phyloP scores from a whole-genome alignment of 306 rosid species.

The Vicia faba region DNA sequence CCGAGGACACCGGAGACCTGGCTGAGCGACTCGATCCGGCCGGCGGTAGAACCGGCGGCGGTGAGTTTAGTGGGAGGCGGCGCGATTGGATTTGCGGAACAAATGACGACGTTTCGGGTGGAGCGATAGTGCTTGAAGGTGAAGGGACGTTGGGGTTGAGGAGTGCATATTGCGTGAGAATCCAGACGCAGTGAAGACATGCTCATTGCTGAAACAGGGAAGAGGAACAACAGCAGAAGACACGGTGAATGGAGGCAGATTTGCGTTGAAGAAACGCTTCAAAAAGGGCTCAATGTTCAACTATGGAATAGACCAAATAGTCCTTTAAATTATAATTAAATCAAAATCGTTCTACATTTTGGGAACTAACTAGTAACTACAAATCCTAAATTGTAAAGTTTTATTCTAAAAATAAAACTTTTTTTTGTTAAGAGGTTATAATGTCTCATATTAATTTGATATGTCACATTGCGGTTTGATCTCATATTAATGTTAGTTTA shows the following conservation, averaged over 20 bases:
- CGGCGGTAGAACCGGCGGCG: slow-evolving; percentile 49
- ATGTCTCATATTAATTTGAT: no score
- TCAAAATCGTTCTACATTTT: no score
- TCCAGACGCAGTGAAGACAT: slow-evolving; percentile 59
- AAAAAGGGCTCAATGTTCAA: no score
- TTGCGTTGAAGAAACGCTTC: not conserved
- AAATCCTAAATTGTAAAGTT: no score
- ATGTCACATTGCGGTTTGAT: no score
- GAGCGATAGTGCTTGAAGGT: slow-evolving; percentile 13
- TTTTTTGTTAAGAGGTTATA: no score
- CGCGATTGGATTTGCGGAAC: slow-evolving; percentile 52
- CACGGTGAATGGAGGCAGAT: no score
- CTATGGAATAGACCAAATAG: no score
- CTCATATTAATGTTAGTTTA: no score
- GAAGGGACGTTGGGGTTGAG: slow-evolving; percentile 40
- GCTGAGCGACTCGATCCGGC: slow-evolving; percentile 69
- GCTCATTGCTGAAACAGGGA: slow-evolving; percentile 45
- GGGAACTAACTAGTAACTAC: no score
- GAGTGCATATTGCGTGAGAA: slow-evolving; percentile 48
- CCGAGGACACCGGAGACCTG: slow-evolving; percentile 92
- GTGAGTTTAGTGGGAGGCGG: slow-evolving; percentile 53
- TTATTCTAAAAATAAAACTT: no score
- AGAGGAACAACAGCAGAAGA: not conserved
- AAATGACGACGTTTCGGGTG: slow-evolving; percentile 41
- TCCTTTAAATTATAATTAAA: no score